Evolutionary conservation across 1,139 yeast species (phyloP), one percentile per base, ranked within the genome.

Genomic region (Yueomyces sp.): DNA sequence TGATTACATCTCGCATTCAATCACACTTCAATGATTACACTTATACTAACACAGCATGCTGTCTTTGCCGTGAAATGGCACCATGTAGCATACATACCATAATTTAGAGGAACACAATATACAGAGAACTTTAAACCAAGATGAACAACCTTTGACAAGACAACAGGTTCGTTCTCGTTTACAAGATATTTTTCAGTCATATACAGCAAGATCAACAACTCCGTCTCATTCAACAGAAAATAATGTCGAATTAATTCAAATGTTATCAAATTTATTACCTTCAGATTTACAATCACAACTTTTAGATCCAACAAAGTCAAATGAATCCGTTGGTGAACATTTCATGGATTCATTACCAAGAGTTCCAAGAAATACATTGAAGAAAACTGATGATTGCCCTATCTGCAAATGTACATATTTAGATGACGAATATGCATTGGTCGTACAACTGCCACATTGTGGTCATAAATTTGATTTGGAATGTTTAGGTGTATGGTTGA

Each of bases 401-500:
- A 87, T 89, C 39, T 89, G 97, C 55, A 82, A 94, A 36, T 76
- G 75, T 47, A 72, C 70, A 44, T 89, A 77, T 54, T 65, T 72
- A 4, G 84, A 80, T 37, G 95, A 86, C 57, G 68, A 76, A 41
- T 79, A 81, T 53, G 96, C 96, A 1, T 66, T 89, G 44, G 77
- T 89, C 9, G 96, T 86, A 19, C 67, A 73, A 51, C 68, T 89
- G 34, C 95, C 96, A 0, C 62, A 54, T 25, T 91, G 96, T 57
- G 71, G 73, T 39, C 97, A 89, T 61, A 70, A 71, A 36, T 89
- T 84, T 62, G 97, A 89, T 57, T 67, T 87, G 51, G 96, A 89
- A 52, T 89, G 97, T 59, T 78, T 89, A 37, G 82, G 82, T 0
- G 93, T 95, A 0, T 89, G 97, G 97, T 66, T 89, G 42, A 76